A percentile compares a stretch with the other conserved stretches of the same genome.
phyloP scores from a whole-genome alignment of 306 rosid species.

The Erythrophleum fordii region DNA sequence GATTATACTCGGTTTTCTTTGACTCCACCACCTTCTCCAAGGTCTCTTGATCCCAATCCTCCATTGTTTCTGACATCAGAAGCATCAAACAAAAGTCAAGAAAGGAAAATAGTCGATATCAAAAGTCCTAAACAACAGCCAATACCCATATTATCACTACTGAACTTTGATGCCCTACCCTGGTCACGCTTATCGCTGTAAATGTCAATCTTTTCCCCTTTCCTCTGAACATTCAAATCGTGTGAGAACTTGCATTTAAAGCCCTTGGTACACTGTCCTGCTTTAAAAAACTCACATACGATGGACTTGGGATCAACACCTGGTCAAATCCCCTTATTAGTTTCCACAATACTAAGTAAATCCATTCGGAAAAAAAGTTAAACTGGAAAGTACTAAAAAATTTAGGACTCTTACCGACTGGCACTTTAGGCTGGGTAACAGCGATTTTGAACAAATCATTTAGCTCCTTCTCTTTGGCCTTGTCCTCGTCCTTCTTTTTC shows the following conservation, averaged over 20 bases:
- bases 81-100: slow-evolving; percentile 8
- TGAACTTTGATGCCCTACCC: slow-evolving; percentile 49
- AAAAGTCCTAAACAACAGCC: slow-evolving; percentile 28
- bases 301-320: slow-evolving; percentile 99
- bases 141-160: not conserved
- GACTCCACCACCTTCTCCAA: slow-evolving; percentile 95
- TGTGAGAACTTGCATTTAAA: slow-evolving; percentile 99
- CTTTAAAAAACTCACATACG: slow-evolving; percentile 90
- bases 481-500: slow-evolving; percentile 85
- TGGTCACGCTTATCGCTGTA: slow-evolving; percentile 87
- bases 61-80: slow-evolving; percentile 74
- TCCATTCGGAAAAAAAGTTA: not conserved
- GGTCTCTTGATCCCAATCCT: slow-evolving; percentile 98
- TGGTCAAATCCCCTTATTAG: slow-evolving; percentile 44
- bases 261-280: slow-evolving; percentile 90
- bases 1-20: slow-evolving; percentile 80
- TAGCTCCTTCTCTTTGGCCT: slow-evolving; percentile 76
- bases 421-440: slow-evolving; percentile 77
- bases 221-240: slow-evolving; percentile 95
- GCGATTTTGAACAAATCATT: slow-evolving; percentile 77
- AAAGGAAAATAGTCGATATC: not conserved
- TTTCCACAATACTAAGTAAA: slow-evolving; percentile 11
- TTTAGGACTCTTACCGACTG: slow-evolving; percentile 54
- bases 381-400: not conserved
- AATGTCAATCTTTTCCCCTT: slow-evolving; percentile 97